phyloP scores from a whole-genome alignment of 2,329 filamentous ascomycete species.

The Colletotrichum sp. region DNA sequence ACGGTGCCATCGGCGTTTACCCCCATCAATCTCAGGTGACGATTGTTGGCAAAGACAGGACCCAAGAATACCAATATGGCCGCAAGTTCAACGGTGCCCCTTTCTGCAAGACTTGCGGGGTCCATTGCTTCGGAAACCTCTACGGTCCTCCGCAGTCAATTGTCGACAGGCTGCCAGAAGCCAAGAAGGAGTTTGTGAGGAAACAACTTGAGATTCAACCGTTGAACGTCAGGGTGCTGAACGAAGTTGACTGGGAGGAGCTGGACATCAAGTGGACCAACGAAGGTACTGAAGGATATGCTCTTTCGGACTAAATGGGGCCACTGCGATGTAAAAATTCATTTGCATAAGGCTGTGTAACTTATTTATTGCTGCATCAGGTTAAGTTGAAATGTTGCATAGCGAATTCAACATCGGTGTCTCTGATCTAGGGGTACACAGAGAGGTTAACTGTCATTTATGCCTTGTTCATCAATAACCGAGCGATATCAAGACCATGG shows the following conservation, averaged over 20 bases:
- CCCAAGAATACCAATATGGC: constrained; percentile 28
- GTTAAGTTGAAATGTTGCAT: background rate
- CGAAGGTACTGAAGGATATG: constrained; percentile 3
- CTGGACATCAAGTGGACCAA: background rate
- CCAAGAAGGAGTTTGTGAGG: constrained; percentile 25
- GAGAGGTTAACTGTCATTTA: too few relatives aligned
- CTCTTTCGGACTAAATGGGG: background rate
- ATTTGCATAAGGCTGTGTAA: background rate
- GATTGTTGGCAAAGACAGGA: constrained; percentile 28
- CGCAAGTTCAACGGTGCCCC: constrained; percentile 23
- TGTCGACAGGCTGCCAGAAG: constrained; percentile 29
- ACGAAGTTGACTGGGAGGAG: background rate
- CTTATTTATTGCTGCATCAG: fast-evolving
- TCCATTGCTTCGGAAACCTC: constrained; percentile 29
- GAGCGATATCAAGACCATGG: background rate
- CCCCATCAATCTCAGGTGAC: constrained; percentile 30
- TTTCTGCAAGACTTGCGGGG: constrained; percentile 33
- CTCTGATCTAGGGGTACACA: fast-evolving
- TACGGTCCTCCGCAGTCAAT: constrained; percentile 33
- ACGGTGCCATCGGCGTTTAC: constrained; percentile 31
- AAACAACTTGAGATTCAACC: constrained; percentile 19
- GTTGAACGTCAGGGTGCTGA: constrained; percentile 8
- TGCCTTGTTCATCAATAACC: background rate
- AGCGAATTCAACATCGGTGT: fast-evolving
- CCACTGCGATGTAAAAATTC: fast-evolving